Evolutionary conservation across 495 filamentous ascomycete genomes (phyloP), one percentile per base, ranked within the genome.

Genomic region (Chlorociboria aeruginascens): DNA sequence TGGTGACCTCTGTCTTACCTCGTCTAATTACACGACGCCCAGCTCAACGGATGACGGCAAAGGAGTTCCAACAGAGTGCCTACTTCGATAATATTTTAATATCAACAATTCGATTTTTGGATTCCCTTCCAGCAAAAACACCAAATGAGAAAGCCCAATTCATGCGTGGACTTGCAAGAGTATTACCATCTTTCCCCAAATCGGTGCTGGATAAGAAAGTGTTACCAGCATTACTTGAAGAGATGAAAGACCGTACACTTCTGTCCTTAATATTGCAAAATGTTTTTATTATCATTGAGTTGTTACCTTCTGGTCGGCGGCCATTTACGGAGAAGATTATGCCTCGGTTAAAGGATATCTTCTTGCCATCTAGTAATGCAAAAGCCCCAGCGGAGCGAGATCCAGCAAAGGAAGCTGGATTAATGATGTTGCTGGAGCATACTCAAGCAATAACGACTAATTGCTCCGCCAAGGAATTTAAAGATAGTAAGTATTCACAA

Each of bases 61-160:
- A 79, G 43, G 89, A 95, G 53, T 97, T 98, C 50, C 90, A 98
- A 59, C 79, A 95, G 60, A 89, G 86, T 49, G 77, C 79, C 50
- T 98, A 93, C 60, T 98, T 98, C 53, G 87, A 97, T 62, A 97
- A 96, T 60, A 88, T 95, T 43, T 71, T 98, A 17, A 85, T 98
- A 25, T 92, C 88, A 1, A 92, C 93, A 0, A 89, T 98, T 44
- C 89, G 93, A 20, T 98, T 97, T 57, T 67, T 98, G 20, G 92
- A 98, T 52, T 71, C 77, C 0, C 73, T 98, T 43, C 89, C 92
- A 1, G 83, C 88, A 34, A 98, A 98, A 66, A 95, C 87, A 3
- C 73, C 84, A 0, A 83, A 77, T 56, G 93, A 98, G 59, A 98
- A 97, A 61, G 71, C 84, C 0, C 79, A 87, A 48, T 98, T 98